phyloP scores from a whole-genome alignment of 2,329 filamentous ascomycete genomes.

The Alternaria novae-zelandiae region DNA sequence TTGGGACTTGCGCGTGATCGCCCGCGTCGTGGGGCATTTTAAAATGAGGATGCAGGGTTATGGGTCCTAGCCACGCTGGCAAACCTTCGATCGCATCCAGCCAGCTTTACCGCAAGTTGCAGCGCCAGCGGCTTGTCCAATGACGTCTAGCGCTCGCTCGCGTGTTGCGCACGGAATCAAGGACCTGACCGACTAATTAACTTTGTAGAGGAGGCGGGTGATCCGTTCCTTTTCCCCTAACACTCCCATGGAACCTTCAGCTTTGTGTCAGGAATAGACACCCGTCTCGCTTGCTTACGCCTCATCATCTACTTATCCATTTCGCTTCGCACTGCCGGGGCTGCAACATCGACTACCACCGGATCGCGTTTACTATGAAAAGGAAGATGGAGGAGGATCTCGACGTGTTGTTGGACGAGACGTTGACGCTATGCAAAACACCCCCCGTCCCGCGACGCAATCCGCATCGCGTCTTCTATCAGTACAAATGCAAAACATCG shows the following conservation, averaged over 20 bases:
- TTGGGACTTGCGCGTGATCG: constrained; percentile 6
- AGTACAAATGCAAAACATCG: constrained; percentile 17
- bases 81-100: constrained; percentile 17
- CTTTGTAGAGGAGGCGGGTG: constrained; percentile 23
- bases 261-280: constrained; percentile 21
- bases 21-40: constrained; percentile 6
- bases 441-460: constrained; percentile 24
- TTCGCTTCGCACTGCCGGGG: constrained; percentile 10
- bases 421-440: constrained; percentile 19
- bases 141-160: constrained; percentile 21
- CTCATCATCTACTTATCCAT: background rate
- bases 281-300: constrained; percentile 17
- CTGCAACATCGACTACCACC: constrained; percentile 1
- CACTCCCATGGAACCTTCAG: constrained; percentile 23
- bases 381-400: constrained; percentile 14
- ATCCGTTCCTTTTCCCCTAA: constrained; percentile 27
- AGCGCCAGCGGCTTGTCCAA: constrained; percentile 17
- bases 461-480: constrained; percentile 20
- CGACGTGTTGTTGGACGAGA: constrained; percentile 18
- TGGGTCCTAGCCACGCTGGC: constrained; percentile 23
- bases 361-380: constrained; percentile 13
- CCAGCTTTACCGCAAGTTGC: constrained; percentile 18
- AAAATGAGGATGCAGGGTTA: constrained; percentile 21
- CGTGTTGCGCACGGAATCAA: constrained; percentile 24
- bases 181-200: constrained; percentile 21